phyloP scores from a whole-genome alignment of 495 filamentous ascomycete genomes.

The Zalerion maritima region DNA sequence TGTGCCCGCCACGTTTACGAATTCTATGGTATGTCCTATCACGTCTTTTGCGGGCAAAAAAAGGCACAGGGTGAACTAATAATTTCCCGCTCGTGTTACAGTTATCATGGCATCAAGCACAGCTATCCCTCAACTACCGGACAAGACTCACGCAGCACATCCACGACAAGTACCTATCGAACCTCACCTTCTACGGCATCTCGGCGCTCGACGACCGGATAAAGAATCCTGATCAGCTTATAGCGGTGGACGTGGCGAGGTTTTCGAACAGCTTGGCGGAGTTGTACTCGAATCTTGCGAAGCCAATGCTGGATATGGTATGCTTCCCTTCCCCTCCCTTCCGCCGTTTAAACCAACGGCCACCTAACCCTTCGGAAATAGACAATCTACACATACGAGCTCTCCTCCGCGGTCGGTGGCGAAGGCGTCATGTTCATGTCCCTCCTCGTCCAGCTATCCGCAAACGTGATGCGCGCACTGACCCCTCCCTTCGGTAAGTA shows the following conservation, averaged over 20 bases:
- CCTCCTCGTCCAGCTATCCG: conserved; percentile 80
- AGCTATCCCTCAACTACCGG: conserved; percentile 80
- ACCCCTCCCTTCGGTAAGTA: conserved; percentile 98
- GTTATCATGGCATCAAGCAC: conserved; percentile 96
- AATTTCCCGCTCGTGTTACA: conserved; percentile 14
- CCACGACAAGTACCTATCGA: conserved; percentile 81
- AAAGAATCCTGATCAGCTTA: conserved; percentile 96
- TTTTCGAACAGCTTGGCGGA: conserved; percentile 94
- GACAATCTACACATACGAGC: conserved; percentile 81
- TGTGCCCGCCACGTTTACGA: conserved; percentile 95
- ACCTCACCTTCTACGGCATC: conserved; percentile 96
- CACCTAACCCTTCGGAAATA: conserved; percentile 11
- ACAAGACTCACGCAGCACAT: conserved; percentile 84
- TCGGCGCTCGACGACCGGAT: conserved; percentile 92
- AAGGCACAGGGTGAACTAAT: conserved; percentile 2
- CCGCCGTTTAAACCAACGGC: neutral
- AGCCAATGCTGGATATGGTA: conserved; percentile 84
- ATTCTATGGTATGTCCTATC: conserved; percentile 69
- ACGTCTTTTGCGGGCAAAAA: neutral
- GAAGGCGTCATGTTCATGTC: conserved; percentile 93
- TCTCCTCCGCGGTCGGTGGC: conserved; percentile 84
- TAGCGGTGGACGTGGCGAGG: conserved; percentile 87
- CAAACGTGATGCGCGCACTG: conserved; percentile 81
- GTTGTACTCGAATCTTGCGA: conserved; percentile 93
- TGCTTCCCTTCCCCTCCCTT: conserved; percentile 2